A percentile compares a stretch with the other conserved stretches of the same genome.
Evolutionary conservation across 495 filamentous ascomycete genomes (phyloP).

Genomic region (Hapsidospora chrysogenum): DNA sequence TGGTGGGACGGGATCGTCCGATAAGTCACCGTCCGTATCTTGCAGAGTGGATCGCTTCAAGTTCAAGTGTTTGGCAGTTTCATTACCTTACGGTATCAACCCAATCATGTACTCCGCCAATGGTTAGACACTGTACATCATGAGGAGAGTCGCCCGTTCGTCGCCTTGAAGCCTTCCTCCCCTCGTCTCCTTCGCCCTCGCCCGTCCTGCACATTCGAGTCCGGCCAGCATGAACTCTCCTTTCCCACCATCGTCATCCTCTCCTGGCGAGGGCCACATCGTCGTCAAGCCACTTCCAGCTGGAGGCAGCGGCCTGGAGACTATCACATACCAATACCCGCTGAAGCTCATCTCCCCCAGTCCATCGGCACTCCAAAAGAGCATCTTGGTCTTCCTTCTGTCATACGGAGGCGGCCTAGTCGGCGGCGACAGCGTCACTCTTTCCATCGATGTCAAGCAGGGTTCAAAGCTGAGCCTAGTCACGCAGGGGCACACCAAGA

Average conservation of each 20-base stretch:
- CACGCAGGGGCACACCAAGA: slow-evolving; percentile 90
- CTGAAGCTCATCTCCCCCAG: slow-evolving; percentile 75
- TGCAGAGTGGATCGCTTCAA: no score
- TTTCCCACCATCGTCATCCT: slow-evolving; percentile 54
- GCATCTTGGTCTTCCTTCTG: slow-evolving; percentile 64
- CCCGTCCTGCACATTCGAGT: slow-evolving; percentile 3
- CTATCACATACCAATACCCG: slow-evolving; percentile 78
- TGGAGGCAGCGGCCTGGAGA: slow-evolving; percentile 49
- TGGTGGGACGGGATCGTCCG: no score
- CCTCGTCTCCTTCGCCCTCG: neutral
- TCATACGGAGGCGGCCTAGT: slow-evolving; percentile 93
- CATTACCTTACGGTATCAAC: no score
- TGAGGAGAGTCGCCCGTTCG: neutral
- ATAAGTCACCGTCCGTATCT: no score
- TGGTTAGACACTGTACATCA: no score
- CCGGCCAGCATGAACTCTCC: slow-evolving; percentile 27
- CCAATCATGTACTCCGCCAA: no score
- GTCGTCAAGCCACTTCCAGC: slow-evolving; percentile 57
- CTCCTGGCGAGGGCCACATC: slow-evolving; percentile 63
- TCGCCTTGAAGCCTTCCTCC: neutral
- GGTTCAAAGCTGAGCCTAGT: slow-evolving; percentile 61
- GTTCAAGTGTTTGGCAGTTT: no score
- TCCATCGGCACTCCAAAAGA: slow-evolving; percentile 32
- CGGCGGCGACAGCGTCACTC: slow-evolving; percentile 62
- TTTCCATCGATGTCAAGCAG: slow-evolving; percentile 46